These are phyloP conservation scores for Polychaeton citri DNA, from an alignment of 2,329 filamentous ascomycete genomes.

Conservation along the genomic window DNA sequence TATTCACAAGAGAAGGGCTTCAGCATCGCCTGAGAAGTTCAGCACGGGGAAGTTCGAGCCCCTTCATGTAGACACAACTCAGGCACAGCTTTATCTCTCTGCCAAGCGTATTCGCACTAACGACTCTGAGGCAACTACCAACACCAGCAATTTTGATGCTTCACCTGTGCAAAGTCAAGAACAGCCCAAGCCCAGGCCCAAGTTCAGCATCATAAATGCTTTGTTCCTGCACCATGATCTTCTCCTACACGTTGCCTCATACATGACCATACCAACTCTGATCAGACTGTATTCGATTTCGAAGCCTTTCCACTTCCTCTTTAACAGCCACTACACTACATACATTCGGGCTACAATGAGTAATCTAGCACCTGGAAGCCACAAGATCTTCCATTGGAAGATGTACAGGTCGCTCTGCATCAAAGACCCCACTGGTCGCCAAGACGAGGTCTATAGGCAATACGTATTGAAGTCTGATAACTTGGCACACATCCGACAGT, in stretches of 20 bases:
- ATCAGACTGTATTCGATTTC: conserved; percentile 53
- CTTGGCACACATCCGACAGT: not conserved
- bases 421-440: conserved; percentile 37
- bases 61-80: conserved; percentile 6
- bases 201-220: conserved; percentile 22
- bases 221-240: conserved; percentile 34
- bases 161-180: not conserved
- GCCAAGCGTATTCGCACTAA: no score
- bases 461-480: not conserved
- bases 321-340: conserved; percentile 47
- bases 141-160: not conserved
- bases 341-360: conserved; percentile 44
- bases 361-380: conserved; percentile 41
- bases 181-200: not conserved
- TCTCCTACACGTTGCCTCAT: conserved; percentile 40
- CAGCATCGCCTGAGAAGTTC: conserved; percentile 16
- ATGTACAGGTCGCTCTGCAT: conserved; percentile 46
- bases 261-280: conserved; percentile 43
- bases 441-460: not conserved
- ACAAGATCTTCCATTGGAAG: conserved; percentile 46
- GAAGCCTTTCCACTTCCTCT: conserved; percentile 45
- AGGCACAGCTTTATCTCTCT: not conserved
- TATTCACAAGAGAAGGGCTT: conserved; percentile 13
- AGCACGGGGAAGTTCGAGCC: conserved; percentile 13
- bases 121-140: not conserved